Percentiles rank a stretch among this genome's conserved stretches.
phyloP scores from a whole-genome alignment of 75 land plant species.

The Pinus tabuliformis region DNA sequence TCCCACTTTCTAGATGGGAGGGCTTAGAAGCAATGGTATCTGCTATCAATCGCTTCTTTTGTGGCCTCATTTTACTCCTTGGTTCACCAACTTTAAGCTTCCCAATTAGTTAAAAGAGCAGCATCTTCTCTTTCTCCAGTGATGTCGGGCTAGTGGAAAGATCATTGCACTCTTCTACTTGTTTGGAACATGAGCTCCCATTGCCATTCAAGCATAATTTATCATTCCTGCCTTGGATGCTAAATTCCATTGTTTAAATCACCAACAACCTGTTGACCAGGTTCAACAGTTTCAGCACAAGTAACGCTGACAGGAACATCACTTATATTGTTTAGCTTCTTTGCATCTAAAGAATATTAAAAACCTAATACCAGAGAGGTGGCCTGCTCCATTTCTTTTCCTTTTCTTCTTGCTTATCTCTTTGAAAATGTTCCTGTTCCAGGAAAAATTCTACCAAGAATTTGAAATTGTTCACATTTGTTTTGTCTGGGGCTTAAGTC shows the following conservation, averaged over 20 bases:
- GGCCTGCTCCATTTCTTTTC: not conserved
- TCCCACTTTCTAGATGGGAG: not conserved
- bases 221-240: not conserved
- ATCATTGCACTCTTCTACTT: constrained; percentile 1
- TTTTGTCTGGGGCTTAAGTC: not conserved
- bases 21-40: constrained; percentile 5
- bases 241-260: not conserved
- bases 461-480: not conserved
- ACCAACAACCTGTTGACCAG: not conserved
- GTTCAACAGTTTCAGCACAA: not conserved
- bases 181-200: not conserved
- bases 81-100: not conserved
- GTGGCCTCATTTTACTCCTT: not conserved
- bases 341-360: not conserved
- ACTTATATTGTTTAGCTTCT: not conserved
- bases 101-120: not conserved
- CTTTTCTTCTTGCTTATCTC: constrained; percentile 1
- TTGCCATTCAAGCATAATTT: not conserved
- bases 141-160: not conserved
- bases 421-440: not conserved
- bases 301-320: not conserved
- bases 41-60: constrained; percentile 5
- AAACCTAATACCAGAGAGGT: not conserved
- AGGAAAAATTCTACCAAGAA: constrained; percentile 2
- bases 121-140: not conserved